Evolutionary conservation across 805 yeast genomes (phyloP), one percentile per base, ranked within the genome.

Genomic region (Saturnispora mendoncae): DNA sequence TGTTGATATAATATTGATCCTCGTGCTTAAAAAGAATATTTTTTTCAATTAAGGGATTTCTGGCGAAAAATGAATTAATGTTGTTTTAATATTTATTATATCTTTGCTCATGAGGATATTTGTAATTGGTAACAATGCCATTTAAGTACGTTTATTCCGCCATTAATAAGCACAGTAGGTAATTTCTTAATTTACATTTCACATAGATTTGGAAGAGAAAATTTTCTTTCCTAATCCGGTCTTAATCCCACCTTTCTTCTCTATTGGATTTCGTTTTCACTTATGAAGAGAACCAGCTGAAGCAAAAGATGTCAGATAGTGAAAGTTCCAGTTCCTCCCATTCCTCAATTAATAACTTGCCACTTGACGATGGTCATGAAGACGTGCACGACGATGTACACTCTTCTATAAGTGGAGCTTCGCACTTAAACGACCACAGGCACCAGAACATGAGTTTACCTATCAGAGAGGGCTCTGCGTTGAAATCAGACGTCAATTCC

Each of bases 341-440:
- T 17, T 34, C 46, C 7, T 42, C 52, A 3, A 52, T 4, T 13
- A 15, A 17, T 8, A 19, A 18, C 24, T 19, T 18, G 9, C 9
- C 6, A 7, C 20, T 14, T 6, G 10, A 52, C 30, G 28, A 24
- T 18, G 27, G 21, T 5, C 52, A 51, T 15, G 53, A 52, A 13
- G 58, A 63, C 2, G 47, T 59, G n/a, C 62, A 59, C 32, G 53
- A 52, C 12, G 58, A 63, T 2, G 47, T 59, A n/a, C 62, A 59
- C 32, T 62, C 67, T 14, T 51, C 56, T 18, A 59, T 63, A 31
- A 60, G 64, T 43, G 66, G 58, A 20, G 66, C 61, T 36, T 56
- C 62, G 5, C 51, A 50, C 23, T 45, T 63, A 37, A 58, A 63
- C 41, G 67, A 62, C 39, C 66, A 62, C 39, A 54, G 66, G 44